phyloP scores from a whole-genome alignment of 306 rosid species.

The Vicia villosa region DNA sequence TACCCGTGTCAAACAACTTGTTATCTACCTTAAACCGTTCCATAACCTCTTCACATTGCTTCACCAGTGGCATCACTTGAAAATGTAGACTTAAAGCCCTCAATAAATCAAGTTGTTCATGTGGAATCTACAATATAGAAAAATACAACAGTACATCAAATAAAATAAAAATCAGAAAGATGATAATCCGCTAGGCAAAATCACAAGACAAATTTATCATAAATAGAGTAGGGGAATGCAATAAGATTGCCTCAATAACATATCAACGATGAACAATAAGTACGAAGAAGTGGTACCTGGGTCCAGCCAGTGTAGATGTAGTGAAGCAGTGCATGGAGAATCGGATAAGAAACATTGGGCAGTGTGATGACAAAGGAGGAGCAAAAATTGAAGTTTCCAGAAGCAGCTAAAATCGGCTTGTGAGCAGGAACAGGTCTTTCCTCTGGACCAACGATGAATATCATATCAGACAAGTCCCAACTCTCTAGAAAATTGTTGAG shows the following conservation, averaged over 20 bases:
- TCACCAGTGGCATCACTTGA: constrained; percentile 74
- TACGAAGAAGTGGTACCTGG: constrained; percentile 46
- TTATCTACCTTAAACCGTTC: constrained; percentile 61
- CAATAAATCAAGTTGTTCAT: constrained; percentile 66
- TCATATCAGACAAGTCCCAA: constrained; percentile 80
- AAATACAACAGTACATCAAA: constrained; percentile 2
- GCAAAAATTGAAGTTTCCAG: constrained; percentile 64
- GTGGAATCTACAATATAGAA: constrained; percentile 61
- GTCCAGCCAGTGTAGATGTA: constrained; percentile 87
- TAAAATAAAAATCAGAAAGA: constrained; percentile 19
- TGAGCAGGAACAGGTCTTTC: constrained; percentile 88
- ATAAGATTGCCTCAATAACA: not conserved
- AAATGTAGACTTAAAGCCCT: constrained; percentile 70
- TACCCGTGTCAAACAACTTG: constrained; percentile 51
- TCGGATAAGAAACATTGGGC: constrained; percentile 52
- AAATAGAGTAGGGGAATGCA: not conserved
- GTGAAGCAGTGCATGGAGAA: constrained; percentile 78
- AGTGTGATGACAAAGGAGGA: constrained; percentile 58
- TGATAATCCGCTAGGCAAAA: constrained; percentile 8
- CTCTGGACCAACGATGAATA: constrained; percentile 62
- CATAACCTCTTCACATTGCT: constrained; percentile 75
- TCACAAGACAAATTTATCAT: constrained; percentile 4
- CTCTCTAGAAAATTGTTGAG: constrained; percentile 71
- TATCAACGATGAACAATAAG: not conserved
- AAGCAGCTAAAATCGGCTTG: constrained; percentile 70